Evolutionary conservation across 495 filamentous ascomycete species (phyloP).

Genomic region (Astrothelium subdiscretum): DNA sequence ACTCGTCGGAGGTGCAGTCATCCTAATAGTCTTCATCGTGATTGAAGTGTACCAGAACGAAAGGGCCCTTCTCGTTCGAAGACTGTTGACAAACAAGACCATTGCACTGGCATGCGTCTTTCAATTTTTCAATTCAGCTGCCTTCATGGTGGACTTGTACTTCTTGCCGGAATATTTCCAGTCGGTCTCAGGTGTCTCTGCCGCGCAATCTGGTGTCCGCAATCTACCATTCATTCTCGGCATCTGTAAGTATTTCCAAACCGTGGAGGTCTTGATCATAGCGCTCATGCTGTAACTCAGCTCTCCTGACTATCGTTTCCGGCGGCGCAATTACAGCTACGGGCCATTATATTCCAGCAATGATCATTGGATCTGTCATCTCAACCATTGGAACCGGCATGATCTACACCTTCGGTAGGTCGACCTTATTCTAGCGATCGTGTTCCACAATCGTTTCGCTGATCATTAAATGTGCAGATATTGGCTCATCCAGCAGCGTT

Average conservation of each 20-base stretch:
- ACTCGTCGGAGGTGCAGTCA: slow-evolving; percentile 30
- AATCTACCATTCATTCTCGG: slow-evolving; percentile 18
- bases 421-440: slow-evolving; percentile 58
- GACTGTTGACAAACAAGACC: slow-evolving; percentile 34
- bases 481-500: neutral
- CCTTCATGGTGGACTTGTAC: slow-evolving; percentile 11
- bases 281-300: neutral
- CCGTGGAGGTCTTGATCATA: neutral
- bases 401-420: slow-evolving; percentile 16
- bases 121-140: slow-evolving; percentile 8
- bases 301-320: slow-evolving; percentile 7
- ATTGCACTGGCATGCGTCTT: slow-evolving; percentile 31
- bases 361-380: slow-evolving; percentile 16
- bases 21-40: slow-evolving; percentile 11
- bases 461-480: slow-evolving; percentile 46
- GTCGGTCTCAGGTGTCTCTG: slow-evolving; percentile 12
- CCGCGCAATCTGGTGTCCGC: slow-evolving; percentile 13
- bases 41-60: slow-evolving; percentile 7
- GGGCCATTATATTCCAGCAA: slow-evolving; percentile 3
- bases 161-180: slow-evolving; percentile 25
- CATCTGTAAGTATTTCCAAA: neutral
- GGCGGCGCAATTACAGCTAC: slow-evolving; percentile 9
- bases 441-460: slow-evolving; percentile 43
- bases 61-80: slow-evolving; percentile 26
- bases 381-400: slow-evolving; percentile 12